A percentile compares a stretch with the other conserved stretches of the same genome.
These are phyloP conservation scores for Rhizophagus clarus DNA, from an alignment of 192 early-diverging fungal genomes.

Conservation along the genomic window DNA sequence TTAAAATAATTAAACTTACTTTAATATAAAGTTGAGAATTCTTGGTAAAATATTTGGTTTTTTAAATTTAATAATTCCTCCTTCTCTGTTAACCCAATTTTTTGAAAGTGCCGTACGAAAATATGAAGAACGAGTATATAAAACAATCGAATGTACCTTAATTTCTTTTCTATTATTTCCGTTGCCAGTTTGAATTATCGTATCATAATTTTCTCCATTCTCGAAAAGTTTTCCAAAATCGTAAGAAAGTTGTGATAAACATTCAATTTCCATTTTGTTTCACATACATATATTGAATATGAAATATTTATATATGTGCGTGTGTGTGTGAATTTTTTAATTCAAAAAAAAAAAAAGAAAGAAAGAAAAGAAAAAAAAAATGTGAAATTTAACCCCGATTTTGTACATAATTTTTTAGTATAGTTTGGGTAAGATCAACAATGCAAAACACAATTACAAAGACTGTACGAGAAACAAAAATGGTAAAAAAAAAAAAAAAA, in stretches of 20 bases:
- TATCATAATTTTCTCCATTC: neutral
- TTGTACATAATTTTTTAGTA: too few species aligned
- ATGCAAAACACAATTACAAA: too few species aligned
- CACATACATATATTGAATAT: too few species aligned
- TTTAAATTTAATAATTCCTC: conserved; percentile 4
- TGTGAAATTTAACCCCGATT: too few species aligned
- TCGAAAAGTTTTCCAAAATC: neutral
- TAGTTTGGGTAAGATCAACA: too few species aligned
- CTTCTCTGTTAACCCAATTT: conserved; percentile 7
- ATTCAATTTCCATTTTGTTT: neutral
- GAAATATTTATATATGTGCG: too few species aligned
- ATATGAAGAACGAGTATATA: conserved; percentile 13
- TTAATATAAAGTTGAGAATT: neutral
- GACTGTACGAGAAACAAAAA: too few species aligned
- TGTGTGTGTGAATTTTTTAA: too few species aligned
- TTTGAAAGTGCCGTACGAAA: conserved; percentile 18
- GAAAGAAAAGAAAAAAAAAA: too few species aligned
- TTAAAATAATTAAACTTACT: neutral
- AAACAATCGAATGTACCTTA: conserved; percentile 4
- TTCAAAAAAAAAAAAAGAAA: too few species aligned
- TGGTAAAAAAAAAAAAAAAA: too few species aligned
- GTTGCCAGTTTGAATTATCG: neutral
- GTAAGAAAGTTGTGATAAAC: neutral
- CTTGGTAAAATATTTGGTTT: conserved; percentile 26
- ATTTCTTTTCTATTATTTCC: neutral